Percentiles rank a stretch among this genome's conserved stretches.
Conservation (phyloP, 768 basidiomycete species). For the Mycena chlorophos region DNA sequence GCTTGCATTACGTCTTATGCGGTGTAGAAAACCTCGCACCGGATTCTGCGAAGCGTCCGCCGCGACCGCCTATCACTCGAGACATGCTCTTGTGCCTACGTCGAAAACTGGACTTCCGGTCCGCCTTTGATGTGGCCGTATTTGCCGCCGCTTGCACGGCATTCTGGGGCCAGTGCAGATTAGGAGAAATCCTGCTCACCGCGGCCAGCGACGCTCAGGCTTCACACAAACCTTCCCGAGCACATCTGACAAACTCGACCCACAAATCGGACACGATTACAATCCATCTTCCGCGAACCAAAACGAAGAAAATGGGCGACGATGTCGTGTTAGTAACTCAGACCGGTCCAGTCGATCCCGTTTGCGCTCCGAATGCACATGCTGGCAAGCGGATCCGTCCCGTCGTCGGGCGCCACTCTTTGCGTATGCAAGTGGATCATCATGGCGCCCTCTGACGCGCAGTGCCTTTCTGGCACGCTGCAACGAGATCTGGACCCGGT, state of each 20-base stretch:
- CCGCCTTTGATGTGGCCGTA: too few species aligned
- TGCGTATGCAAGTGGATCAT: neutral
- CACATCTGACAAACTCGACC: conserved; percentile 6
- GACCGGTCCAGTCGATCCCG: neutral
- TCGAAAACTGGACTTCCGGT: too few species aligned
- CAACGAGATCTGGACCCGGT: conserved; percentile 10
- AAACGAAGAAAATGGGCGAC: neutral
- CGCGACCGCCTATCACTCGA: too few species aligned
- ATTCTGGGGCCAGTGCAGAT: too few species aligned
- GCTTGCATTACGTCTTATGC: too few species aligned
- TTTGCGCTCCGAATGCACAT: neutral
- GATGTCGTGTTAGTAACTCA: neutral
- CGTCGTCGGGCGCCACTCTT: neutral
- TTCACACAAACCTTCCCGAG: too few species aligned
- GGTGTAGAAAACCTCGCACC: too few species aligned
- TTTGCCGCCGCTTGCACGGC: too few species aligned
- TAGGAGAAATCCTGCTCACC: too few species aligned
- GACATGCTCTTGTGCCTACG: too few species aligned
- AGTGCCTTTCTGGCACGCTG: conserved; percentile 5
- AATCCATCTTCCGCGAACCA: neutral
- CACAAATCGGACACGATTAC: neutral
- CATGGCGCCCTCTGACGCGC: neutral
- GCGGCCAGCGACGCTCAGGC: too few species aligned
- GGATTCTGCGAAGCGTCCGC: too few species aligned
- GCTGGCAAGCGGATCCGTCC: neutral